Evolutionary conservation across 495 filamentous ascomycete species (phyloP).

Genomic region (Pseudotulostoma volvatum): DNA sequence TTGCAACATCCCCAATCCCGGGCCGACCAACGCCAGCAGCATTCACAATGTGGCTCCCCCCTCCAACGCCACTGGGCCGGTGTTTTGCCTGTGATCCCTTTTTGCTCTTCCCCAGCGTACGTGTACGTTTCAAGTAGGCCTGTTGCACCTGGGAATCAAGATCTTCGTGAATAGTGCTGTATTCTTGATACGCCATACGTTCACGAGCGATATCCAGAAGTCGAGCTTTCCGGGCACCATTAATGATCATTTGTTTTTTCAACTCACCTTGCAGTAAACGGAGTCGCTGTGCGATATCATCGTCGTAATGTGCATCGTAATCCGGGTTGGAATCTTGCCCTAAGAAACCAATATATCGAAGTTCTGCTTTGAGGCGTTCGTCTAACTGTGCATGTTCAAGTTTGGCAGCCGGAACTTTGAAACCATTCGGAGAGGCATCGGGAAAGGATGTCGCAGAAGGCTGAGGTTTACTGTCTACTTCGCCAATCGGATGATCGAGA

Average conservation of each 20-base stretch:
- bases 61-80: constrained; percentile 45
- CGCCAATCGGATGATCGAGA: constrained; percentile 24
- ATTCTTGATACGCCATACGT: constrained; percentile 88
- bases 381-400: constrained; percentile 75
- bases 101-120: constrained; percentile 83
- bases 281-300: constrained; percentile 81
- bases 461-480: constrained; percentile 30
- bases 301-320: constrained; percentile 80
- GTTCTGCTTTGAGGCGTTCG: constrained; percentile 75
- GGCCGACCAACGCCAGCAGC: constrained; percentile 46
- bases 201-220: constrained; percentile 75
- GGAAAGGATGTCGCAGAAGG: constrained; percentile 63
- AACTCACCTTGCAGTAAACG: constrained; percentile 71
- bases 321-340: constrained; percentile 51
- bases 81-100: constrained; percentile 55
- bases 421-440: constrained; percentile 44
- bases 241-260: constrained; percentile 61
- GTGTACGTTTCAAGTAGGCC: constrained; percentile 90
- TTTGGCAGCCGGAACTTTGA: constrained; percentile 42
- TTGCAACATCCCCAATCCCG: constrained; percentile 79
- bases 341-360: constrained; percentile 85
- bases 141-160: constrained; percentile 89
- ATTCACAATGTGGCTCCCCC: constrained; percentile 33
- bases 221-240: constrained; percentile 76
- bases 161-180: constrained; percentile 89